Evolutionary conservation across 179 eudicot genomes (phyloP), one percentile per base, ranked within the genome.

Genomic region (Beta macrorhiza): DNA sequence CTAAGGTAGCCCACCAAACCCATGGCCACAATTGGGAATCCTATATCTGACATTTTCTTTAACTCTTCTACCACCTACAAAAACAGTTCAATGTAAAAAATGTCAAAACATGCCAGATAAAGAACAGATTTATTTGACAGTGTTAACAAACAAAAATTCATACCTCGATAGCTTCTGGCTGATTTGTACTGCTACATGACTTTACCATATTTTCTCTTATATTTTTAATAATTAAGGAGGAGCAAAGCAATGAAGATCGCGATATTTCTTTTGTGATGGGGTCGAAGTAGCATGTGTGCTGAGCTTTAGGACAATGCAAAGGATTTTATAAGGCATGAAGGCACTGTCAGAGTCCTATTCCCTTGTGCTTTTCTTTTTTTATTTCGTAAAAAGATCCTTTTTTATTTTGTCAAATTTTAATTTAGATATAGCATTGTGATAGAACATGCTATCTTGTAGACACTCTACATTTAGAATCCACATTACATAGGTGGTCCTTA

Each of bases 11-110:
- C 74, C 25, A 88, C 89, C 87, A 93, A 85, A 76, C 91, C 90
- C 89, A 91, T 89, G 67, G 90, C 91, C 71, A 88, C 80, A 77
- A 91, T 83, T 5, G 98, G 97, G 67, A 91, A 84, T 59, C 91
- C 94, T 75, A 90, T 90, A 80, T 83, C 85, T 32, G 87, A 72
- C 80, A 90, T 84, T 80, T 86, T 91, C 90, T 90, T 93, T 70
- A 93, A 51, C 85, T 93, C 97, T 78, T 91, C 88, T 65, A 82
- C 76, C 57, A 83, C 77, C 85, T 84, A 44, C 7, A 42, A 47
- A 45, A 67, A 67, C 32, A 65, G 52, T 56, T 7, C 2, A 62
- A 5, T 51, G 29, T 55, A n/a, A 10, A 49, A 5, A 22, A 4
- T 1, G 13, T 17, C 7, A 75, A 12, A 20, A 74, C 19, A 20